Evolutionary conservation across 805 yeast genomes (phyloP).

Genomic region (Scheffersomyces coipomensis): DNA sequence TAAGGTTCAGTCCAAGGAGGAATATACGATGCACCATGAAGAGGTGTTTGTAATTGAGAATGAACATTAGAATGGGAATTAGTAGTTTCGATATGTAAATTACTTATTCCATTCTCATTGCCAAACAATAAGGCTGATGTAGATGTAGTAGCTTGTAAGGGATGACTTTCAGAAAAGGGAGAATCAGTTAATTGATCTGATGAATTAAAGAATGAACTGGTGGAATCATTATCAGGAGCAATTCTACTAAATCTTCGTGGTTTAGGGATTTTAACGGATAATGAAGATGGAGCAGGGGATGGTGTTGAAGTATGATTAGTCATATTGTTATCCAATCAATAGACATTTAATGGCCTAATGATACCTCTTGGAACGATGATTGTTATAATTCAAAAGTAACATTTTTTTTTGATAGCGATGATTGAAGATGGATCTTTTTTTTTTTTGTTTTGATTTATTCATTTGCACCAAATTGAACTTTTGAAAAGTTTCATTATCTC

Average conservation of each 20-base stretch:
- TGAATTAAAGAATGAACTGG: constrained; percentile 23
- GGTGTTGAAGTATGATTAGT: neutral
- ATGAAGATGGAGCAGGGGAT: too few species aligned
- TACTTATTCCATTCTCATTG: neutral
- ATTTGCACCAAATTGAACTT: neutral
- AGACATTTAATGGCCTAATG: too few species aligned
- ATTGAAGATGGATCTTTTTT: too few species aligned
- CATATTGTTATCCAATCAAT: too few species aligned
- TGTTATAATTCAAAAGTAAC: too few species aligned
- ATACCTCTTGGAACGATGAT: too few species aligned
- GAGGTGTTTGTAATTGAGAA: neutral
- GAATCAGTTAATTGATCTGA: constrained; percentile 3
- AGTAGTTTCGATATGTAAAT: neutral
- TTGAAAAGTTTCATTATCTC: too few species aligned
- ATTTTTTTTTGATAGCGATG: too few species aligned
- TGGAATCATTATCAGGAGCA: constrained; percentile 20
- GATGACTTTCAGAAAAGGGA: neutral
- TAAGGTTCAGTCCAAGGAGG: constrained; percentile 46
- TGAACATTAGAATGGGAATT: neutral
- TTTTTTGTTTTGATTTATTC: constrained; percentile 2
- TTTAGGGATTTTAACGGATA: constrained; percentile 3
- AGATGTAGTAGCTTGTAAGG: constrained; percentile 1
- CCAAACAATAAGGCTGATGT: neutral
- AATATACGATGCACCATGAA: constrained; percentile 19
- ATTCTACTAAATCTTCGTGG: constrained; percentile 19